Base-by-base conservation (phyloP, 148 eudicot genomes). In the Vaccinium macrocarpon region DNA sequence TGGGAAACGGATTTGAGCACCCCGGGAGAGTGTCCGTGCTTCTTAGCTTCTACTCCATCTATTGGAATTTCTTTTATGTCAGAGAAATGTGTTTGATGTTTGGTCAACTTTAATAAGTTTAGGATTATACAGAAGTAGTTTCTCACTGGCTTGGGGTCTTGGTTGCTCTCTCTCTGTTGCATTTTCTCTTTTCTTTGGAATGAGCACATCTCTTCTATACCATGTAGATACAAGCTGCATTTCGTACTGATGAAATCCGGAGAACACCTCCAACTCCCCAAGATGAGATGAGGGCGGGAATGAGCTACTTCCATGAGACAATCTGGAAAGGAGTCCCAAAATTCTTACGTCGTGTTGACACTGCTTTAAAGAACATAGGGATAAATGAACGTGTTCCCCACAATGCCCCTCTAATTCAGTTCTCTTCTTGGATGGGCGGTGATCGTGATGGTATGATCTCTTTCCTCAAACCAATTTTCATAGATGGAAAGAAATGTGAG, bases 401-500 rank as follows among this genome's bases (percentile, higher is more conserved):
- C 82, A 95, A 95, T 89, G 97, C 99, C 56, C 99, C 99, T 83
- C 92, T 97, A 48, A 97, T 97, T 86, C 99, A 97, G 56, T 97
- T 95, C 87, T 97, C 99, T 78, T 97, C 99, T 78, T 97, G 99
- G 99, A 97, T 97, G 99, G 99, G 99, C 38, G 99, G 99, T 86
- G 99, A 97, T 79, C 96, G 98, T 77, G 98, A 97, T 87, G 99
- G 99, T 95, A 92, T 82, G 85, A 59, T 85, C 68, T 71, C 61
- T 83, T 78, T 70, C 25, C 53, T 56, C 94, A 97, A 93, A 93
- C 72, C 94, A 90, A 93, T 96, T 98, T 87, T 98, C 98, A 57
- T 94, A 94, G 62, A 35, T 81, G 35, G 32, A 42, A 79, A n/a
- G 52, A 42, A 79, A 57, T 32, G 50, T 19, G 29, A 51, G n/a